Conservation (phyloP, 179 eudicot species). For the Silene noctiflora region DNA sequence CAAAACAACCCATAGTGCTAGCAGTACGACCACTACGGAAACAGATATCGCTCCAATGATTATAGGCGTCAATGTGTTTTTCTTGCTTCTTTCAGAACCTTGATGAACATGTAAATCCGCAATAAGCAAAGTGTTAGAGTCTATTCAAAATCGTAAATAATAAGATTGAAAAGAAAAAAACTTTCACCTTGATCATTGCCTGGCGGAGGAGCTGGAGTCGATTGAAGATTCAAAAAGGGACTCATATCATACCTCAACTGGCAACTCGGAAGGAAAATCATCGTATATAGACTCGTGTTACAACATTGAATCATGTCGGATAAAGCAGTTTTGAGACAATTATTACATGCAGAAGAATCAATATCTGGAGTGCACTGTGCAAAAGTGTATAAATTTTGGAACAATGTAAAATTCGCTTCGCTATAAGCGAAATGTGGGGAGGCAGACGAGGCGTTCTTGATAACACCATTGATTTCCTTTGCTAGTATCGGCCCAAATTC, state of each 20-base stretch:
- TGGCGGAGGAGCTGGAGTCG: constrained; percentile 10
- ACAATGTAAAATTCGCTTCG: constrained; percentile 16
- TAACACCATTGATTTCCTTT: constrained; percentile 9
- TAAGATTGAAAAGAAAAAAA: background rate
- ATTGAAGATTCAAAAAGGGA: constrained; percentile 9
- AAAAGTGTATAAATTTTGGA: constrained; percentile 8
- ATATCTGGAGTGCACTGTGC: constrained; percentile 28
- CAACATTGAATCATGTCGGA: background rate
- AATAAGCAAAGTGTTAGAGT: too few species aligned
- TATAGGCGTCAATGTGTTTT: background rate
- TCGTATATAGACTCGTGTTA: background rate
- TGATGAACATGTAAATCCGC: background rate
- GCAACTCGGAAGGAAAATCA: constrained; percentile 15
- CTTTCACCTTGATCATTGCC: constrained; percentile 26
- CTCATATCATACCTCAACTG: constrained; percentile 16
- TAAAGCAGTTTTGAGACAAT: constrained; percentile 14
- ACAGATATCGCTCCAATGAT: constrained; percentile 18
- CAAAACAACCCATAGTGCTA: background rate
- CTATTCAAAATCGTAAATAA: background rate
- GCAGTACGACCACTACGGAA: background rate
- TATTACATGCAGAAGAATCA: constrained; percentile 4
- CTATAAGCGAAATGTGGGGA: constrained; percentile 14
- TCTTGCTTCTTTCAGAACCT: too few species aligned
- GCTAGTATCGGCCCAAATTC: constrained; percentile 4
- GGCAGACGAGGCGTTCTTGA: constrained; percentile 15